Base-by-base conservation (phyloP, 2,329 filamentous ascomycete genomes). In the Calonectria ilicicola region DNA sequence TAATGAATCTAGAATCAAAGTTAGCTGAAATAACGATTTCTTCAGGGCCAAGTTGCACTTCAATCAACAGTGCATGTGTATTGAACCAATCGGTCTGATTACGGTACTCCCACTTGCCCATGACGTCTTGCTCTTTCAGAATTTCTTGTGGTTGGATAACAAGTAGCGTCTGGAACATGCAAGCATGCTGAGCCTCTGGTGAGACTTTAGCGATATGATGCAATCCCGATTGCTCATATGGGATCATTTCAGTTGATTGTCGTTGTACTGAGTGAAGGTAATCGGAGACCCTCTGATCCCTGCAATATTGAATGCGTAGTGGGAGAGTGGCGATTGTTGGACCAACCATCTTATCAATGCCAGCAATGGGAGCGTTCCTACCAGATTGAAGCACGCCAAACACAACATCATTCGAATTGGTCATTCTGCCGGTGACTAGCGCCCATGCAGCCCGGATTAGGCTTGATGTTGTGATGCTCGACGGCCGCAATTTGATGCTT, bases 241-340 rank as follows among this genome's bases (percentile, higher is more conserved):
- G 29, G 3, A 72, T 72, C 72, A 76, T 75, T 23, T 69, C 72
- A 19, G 58, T 65, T 2, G 70, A 23, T 19, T 74, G 67, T 1
- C 46, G n/a, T 14, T 79, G 74, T 0, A 79, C 46, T 0, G 78
- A 75, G 23, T 86, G 78, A 19, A 91, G 79, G 67, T 86, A 88
- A 19, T 86, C 79, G 0, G 75, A 72, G 8, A 86, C 78, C 0
- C 78, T 77, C 19, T 65, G 35, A 5, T 67, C 29, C 5, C 32
- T 53, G 88, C 81, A 78, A 19, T 77, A n/a, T 1, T 49, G 21
- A 14, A 80, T 51, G 0, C 77, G 70, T 4, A 80, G 26, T 7
- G 79, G 80, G 0, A 81, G 56, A 7, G 66, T 53, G 17, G 66
- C 53, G 2, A 69, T 63, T 5, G 66, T 69, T 26, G 72, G 77